phyloP scores from a whole-genome alignment of 1,284 basidiomycete genomes.

The Cutaneotrichosporon sp. region DNA sequence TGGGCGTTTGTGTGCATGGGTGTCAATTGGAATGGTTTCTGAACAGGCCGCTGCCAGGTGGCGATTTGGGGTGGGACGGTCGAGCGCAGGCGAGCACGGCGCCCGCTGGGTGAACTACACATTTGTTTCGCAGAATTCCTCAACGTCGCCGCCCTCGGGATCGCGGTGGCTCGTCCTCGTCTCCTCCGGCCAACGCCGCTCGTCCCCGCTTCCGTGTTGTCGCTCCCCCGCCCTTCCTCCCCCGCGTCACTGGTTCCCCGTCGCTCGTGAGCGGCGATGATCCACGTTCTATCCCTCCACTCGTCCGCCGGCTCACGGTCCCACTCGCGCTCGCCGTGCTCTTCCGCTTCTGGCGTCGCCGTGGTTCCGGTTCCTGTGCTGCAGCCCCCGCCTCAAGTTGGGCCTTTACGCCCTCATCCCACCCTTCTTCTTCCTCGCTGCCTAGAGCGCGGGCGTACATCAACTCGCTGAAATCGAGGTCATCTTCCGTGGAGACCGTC shows the following conservation, averaged over 20 bases:
- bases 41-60: too few relatives aligned
- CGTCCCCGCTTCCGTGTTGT: background rate
- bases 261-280: conserved; percentile 1
- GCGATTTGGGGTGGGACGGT: too few relatives aligned
- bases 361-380: background rate
- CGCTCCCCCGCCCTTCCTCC: background rate
- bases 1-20: too few relatives aligned
- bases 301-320: background rate
- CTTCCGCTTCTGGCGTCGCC: background rate
- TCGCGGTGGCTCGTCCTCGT: background rate
- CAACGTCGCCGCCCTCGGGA: background rate
- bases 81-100: too few relatives aligned
- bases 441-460: conserved; percentile 10
- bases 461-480: conserved; percentile 3
- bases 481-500: background rate
- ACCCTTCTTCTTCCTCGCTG: conserved; percentile 4
- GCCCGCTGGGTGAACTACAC: too few relatives aligned
- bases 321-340: background rate
- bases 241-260: background rate
- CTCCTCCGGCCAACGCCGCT: background rate
- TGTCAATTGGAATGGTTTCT: too few relatives aligned
- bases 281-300: background rate
- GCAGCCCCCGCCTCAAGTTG: conserved; percentile 4
- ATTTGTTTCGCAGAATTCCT: too few relatives aligned
- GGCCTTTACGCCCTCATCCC: conserved; percentile 13